Base-by-base conservation (phyloP, 805 yeast species). In the Clavispora santaluciae region DNA sequence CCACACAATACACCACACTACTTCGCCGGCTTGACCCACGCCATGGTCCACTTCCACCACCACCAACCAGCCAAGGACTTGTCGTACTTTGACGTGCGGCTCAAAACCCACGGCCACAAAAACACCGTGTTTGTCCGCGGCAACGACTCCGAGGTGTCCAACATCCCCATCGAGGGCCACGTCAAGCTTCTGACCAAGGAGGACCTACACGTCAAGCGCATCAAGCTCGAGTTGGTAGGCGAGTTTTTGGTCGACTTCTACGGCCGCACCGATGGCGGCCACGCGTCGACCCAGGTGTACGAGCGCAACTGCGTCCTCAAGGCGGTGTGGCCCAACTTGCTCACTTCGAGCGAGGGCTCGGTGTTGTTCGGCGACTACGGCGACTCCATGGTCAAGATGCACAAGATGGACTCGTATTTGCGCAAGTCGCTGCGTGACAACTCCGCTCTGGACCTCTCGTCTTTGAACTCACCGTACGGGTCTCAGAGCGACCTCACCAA, bases 301-400 rank as follows among this genome's bases (percentile, higher is more conserved):
- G 76, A 71, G 34, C 59, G 68, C 20, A 54, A 61, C 13, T 62
- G 68, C 33, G 66, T 70, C 6, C 48, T 76, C 35, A 56, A 61
- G 22, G 73, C 67, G 20, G 69, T 64, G 13, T 76, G 81, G 81
- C 59, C 61, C 36, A 76, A 76, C 45, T 55, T 76, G 25, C 56
- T 76, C 33, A 63, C 66, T 11, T 48, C 54, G 31, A 53, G 65
- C 1, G 56, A 63, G 5, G 81, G 79, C 2, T 45, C 36, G 3
- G 54, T 74, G 4, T 42, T 49, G 6, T 61, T 54, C 38, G 77
- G 78, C 3, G 59, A 64, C 39, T 72, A 71, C 46, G 75, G 75
- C 12, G 71, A 70, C 40, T 43, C 42, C 31, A 53, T 61, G 16
- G 45, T 59, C 11, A 56, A 44, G 22, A 46, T 41, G 37, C 39